These are phyloP conservation scores for Solanum bukasovii DNA, from an alignment of 257 asterid species.

Conservation along the genomic window DNA sequence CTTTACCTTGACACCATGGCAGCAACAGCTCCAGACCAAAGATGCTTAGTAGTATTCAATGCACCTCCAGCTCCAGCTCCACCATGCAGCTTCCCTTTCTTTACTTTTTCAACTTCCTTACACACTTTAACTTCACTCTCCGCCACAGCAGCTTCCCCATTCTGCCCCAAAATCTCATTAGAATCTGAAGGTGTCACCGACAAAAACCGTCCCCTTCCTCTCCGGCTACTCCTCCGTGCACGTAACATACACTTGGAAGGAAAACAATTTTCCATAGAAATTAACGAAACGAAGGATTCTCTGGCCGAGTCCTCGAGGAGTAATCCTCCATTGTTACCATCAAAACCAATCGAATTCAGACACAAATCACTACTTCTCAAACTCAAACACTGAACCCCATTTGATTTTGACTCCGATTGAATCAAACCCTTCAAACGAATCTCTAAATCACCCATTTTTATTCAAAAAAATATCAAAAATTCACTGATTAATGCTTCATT, in stretches of 20 bases:
- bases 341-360: constrained; percentile 3
- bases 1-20: constrained; percentile 48
- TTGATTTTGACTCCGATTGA: not conserved
- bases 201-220: constrained; percentile 28
- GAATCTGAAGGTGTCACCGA: constrained; percentile 55
- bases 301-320: constrained; percentile 60
- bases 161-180: constrained; percentile 43
- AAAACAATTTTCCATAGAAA: constrained; percentile 15
- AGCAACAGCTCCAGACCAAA: constrained; percentile 97
- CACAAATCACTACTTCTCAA: not conserved
- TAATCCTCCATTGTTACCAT: constrained; percentile 41
- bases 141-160: constrained; percentile 25
- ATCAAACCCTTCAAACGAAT: constrained; percentile 20
- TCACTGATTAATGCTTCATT: constrained; percentile 1
- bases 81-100: constrained; percentile 13
- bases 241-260: constrained; percentile 16
- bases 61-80: constrained; percentile 40
- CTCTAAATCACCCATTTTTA: constrained; percentile 41
- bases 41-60: constrained; percentile 80
- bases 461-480: not conserved
- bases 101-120: constrained; percentile 26
- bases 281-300: constrained; percentile 37
- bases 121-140: constrained; percentile 17
- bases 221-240: constrained; percentile 17
- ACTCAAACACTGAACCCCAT: not conserved